phyloP scores from a whole-genome alignment of 2,329 filamentous ascomycete species.

The Laburnicola sp. region DNA sequence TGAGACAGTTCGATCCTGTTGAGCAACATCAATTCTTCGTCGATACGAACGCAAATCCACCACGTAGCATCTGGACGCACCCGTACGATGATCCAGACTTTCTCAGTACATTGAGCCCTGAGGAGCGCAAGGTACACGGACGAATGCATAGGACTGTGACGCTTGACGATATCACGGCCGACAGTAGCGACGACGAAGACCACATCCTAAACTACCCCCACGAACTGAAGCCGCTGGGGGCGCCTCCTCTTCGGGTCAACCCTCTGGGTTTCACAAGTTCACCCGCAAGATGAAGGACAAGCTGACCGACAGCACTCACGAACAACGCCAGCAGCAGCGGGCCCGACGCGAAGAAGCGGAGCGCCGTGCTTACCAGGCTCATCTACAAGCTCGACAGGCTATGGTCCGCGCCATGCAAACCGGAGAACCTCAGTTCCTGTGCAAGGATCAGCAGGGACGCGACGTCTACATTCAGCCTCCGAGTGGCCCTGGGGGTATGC shows the following conservation, averaged over 20 bases:
- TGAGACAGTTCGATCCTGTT: constrained; percentile 59
- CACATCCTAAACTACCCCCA: constrained; percentile 16
- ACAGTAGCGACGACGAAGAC: constrained; percentile 38
- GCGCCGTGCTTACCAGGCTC: constrained; percentile 55
- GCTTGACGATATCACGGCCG: constrained; percentile 53
- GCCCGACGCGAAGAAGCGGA: constrained; percentile 55
- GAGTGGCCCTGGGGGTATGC: constrained; percentile 28
- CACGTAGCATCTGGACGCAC: constrained; percentile 63
- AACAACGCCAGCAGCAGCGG: constrained; percentile 55
- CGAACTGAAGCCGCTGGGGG: constrained; percentile 12
- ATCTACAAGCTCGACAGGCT: constrained; percentile 55
- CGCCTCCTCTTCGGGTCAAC: constrained; percentile 11
- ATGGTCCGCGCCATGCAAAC: constrained; percentile 57
- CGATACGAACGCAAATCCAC: constrained; percentile 58
- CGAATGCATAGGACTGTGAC: constrained; percentile 43
- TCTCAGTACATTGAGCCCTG: constrained; percentile 51
- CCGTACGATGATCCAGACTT: constrained; percentile 63
- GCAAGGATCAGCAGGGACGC: constrained; percentile 57
- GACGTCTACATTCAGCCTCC: constrained; percentile 65
- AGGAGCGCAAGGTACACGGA: constrained; percentile 55
- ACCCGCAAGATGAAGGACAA: constrained; percentile 64
- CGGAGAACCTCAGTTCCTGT: constrained; percentile 59
- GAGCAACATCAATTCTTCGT: constrained; percentile 65
- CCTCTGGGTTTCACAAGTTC: constrained; percentile 49
- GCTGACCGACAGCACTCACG: constrained; percentile 60